These are phyloP conservation scores for Yamadazyma conglobata DNA, from an alignment of 1,139 yeast species.

Conservation along the genomic window DNA sequence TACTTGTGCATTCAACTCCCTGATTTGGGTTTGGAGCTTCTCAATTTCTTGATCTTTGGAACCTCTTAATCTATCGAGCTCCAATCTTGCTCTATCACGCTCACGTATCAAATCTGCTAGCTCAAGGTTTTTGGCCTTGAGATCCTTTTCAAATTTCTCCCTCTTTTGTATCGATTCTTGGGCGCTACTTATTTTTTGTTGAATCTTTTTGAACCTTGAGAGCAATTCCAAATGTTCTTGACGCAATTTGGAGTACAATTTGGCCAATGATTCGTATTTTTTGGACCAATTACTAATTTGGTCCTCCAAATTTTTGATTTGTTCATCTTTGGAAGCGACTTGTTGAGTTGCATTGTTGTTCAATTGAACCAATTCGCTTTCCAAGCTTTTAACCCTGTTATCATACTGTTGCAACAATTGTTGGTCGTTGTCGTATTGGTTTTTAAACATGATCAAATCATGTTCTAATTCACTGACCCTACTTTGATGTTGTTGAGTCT, in stretches of 20 bases:
- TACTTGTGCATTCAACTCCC: constrained; percentile 58
- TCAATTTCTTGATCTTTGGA: constrained; percentile 67
- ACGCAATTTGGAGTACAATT: constrained; percentile 84
- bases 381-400: constrained; percentile 77
- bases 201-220: constrained; percentile 76
- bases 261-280: constrained; percentile 87
- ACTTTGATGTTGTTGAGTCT: constrained; percentile 75
- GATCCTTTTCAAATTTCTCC: constrained; percentile 78
- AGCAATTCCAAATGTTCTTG: constrained; percentile 85
- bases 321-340: constrained; percentile 74
- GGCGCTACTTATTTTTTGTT: constrained; percentile 88
- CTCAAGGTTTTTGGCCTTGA: constrained; percentile 82
- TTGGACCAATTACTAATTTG: constrained; percentile 78
- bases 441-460: constrained; percentile 70
- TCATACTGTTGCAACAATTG: constrained; percentile 83
- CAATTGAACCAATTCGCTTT: constrained; percentile 62
- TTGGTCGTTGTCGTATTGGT: constrained; percentile 87
- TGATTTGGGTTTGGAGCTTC: constrained; percentile 59
- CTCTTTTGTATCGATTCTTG: constrained; percentile 87
- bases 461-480: constrained; percentile 80
- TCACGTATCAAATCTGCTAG: constrained; percentile 87
- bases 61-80: constrained; percentile 69
- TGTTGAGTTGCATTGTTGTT: constrained; percentile 71
- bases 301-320: constrained; percentile 64
- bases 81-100: constrained; percentile 84